Evolutionary conservation across 2,329 filamentous ascomycete genomes (phyloP).

Genomic region (Talaromyces sp.): DNA sequence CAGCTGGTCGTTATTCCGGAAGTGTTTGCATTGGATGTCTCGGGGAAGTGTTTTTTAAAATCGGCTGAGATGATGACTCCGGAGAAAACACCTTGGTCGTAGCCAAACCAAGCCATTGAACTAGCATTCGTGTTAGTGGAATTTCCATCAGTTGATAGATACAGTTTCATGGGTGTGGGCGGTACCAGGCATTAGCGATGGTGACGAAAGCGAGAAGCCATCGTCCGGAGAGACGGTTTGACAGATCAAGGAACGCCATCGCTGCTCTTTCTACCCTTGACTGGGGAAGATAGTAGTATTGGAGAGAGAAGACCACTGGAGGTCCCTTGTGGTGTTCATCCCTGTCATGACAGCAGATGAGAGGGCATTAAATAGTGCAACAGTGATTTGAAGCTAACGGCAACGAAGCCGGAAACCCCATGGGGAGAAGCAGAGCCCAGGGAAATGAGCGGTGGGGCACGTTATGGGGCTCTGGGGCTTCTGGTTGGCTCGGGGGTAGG

Average conservation of each 20-base stretch:
- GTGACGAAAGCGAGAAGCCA: slow-evolving; percentile 22
- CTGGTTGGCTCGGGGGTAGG: neutral
- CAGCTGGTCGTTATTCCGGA: neutral
- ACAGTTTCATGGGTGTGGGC: neutral
- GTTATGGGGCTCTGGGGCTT: neutral
- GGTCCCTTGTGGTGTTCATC: neutral
- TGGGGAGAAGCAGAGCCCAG: neutral
- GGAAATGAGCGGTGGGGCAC: neutral
- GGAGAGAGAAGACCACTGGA: neutral
- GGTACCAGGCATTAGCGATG: slow-evolving; percentile 19
- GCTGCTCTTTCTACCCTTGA: neutral
- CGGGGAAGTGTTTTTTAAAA: slow-evolving; percentile 40
- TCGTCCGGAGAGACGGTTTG: slow-evolving; percentile 13
- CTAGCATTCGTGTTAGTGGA: neutral
- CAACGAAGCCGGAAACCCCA: neutral
- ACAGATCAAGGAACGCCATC: slow-evolving; percentile 1
- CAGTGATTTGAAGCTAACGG: neutral
- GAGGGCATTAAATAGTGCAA: neutral
- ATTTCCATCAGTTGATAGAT: slow-evolving; percentile 1
- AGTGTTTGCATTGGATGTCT: slow-evolving; percentile 17
- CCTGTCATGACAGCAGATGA: neutral
- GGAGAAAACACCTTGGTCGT: slow-evolving; percentile 19
- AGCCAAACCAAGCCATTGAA: slow-evolving; percentile 15
- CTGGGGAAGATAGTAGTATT: neutral
- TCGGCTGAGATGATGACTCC: slow-evolving; percentile 65